These are phyloP conservation scores for Wallemia mellicola DNA, from an alignment of 1,284 basidiomycete species.

Conservation along the genomic window DNA sequence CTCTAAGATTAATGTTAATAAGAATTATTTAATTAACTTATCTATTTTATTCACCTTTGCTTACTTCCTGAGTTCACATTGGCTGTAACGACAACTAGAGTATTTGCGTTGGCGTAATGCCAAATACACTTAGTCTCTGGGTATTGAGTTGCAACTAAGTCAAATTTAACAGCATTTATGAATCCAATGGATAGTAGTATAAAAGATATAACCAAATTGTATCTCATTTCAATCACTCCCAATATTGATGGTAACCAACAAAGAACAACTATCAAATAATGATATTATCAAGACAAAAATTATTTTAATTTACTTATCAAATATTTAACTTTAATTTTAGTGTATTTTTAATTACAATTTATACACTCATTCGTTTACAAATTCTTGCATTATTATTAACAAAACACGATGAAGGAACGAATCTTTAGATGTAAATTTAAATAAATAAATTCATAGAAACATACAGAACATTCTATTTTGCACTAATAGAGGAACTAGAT, in stretches of 20 bases:
- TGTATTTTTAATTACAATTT: no score
- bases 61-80: conserved; percentile 42
- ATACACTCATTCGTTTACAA: no score
- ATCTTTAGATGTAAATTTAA: no score
- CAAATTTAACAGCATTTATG: conserved; percentile 45
- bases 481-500: background rate
- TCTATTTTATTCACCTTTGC: conserved; percentile 21
- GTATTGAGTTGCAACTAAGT: conserved; percentile 32
- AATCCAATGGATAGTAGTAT: background rate
- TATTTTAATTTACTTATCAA: no score
- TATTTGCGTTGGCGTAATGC: conserved; percentile 60
- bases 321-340: no score
- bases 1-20: conserved; percentile 15
- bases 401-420: background rate
- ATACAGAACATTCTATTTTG: background rate
- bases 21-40: background rate
- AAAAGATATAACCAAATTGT: background rate
- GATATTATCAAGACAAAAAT: no score
- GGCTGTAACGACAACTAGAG: conserved; percentile 76
- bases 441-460: no score
- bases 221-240: background rate
- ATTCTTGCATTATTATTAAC: background rate
- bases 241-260: background rate
- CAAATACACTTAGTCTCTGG: conserved; percentile 61
- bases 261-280: no score